Evolutionary conservation across 768 basidiomycete genomes (phyloP).

Genomic region (Boletus rex-veris): DNA sequence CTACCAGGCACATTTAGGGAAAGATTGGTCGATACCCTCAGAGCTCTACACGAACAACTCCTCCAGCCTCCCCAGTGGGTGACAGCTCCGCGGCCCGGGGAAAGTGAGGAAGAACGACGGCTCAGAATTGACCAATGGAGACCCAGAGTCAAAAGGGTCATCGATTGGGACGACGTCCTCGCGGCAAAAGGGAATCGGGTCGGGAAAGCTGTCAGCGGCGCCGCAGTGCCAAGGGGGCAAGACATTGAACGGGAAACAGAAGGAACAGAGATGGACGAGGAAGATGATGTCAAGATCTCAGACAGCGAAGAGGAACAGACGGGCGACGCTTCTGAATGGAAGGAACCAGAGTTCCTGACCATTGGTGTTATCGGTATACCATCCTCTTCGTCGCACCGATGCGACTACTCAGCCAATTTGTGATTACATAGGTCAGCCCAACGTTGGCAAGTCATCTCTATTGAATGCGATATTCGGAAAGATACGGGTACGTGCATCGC

Average conservation of each 20-base stretch:
- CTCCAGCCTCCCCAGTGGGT: constrained; percentile 64
- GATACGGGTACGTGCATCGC: constrained; percentile 74
- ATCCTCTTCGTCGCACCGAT: neutral
- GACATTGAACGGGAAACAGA: neutral
- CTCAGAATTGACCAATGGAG: constrained; percentile 58
- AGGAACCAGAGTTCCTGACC: constrained; percentile 62
- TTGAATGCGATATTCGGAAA: constrained; percentile 88
- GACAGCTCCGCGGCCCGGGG: constrained; percentile 29
- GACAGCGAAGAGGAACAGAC: constrained; percentile 16
- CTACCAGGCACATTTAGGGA: constrained; percentile 65
- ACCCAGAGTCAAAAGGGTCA: constrained; percentile 54
- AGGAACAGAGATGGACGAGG: constrained; percentile 22
- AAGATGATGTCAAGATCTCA: constrained; percentile 3
- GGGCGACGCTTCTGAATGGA: constrained; percentile 17
- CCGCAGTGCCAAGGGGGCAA: constrained; percentile 33
- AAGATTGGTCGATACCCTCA: constrained; percentile 62
- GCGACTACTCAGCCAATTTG: neutral
- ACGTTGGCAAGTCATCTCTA: constrained; percentile 92
- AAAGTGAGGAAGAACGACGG: constrained; percentile 44
- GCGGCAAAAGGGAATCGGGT: constrained; percentile 42
- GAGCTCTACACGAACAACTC: constrained; percentile 62
- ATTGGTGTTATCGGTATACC: constrained; percentile 72
- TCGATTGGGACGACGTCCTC: constrained; percentile 74
- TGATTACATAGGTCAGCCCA: constrained; percentile 69
- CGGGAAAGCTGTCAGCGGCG: constrained; percentile 43